phyloP scores from a whole-genome alignment of 345 rosid species.

The Rhizophora mangle region DNA sequence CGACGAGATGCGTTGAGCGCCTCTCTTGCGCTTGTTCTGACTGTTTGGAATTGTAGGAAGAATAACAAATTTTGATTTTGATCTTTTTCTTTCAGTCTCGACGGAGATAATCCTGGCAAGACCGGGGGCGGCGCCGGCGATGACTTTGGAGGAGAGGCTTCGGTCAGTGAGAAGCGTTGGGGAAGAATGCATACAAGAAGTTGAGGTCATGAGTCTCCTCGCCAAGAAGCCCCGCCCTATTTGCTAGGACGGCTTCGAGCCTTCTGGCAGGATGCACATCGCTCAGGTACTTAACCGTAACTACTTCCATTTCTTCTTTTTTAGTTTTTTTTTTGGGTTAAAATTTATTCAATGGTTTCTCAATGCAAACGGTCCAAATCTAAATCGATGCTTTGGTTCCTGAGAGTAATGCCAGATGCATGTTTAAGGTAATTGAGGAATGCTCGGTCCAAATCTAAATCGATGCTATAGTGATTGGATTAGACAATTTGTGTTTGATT shows the following conservation, averaged over 20 bases:
- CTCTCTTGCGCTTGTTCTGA: no score
- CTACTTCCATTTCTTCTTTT: neutral
- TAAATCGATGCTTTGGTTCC: no score
- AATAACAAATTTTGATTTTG: no score
- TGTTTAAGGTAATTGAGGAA: no score
- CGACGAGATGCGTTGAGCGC: no score
- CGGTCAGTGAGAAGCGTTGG: slow-evolving; percentile 69
- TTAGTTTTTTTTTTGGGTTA: neutral
- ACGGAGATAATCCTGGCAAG: no score
- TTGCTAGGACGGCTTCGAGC: slow-evolving; percentile 95
- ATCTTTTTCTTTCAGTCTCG: no score
- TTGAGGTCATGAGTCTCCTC: slow-evolving; percentile 68
- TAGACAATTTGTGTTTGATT: neutral
- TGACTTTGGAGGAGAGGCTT: slow-evolving; percentile 64
- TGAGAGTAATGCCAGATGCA: no score
- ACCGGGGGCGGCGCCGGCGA: slow-evolving; percentile 10
- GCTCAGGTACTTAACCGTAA: slow-evolving; percentile 60
- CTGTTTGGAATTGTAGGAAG: no score
- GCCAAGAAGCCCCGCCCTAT: slow-evolving; percentile 69
- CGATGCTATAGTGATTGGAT: neutral
- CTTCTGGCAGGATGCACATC: slow-evolving; percentile 93
- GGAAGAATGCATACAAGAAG: slow-evolving; percentile 87
- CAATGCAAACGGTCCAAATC: no score
- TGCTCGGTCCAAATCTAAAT: no score
- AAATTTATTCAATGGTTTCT: neutral